Evolutionary conservation across 2,329 filamentous ascomycete species (phyloP).

Genomic region (Claviceps pusilla): DNA sequence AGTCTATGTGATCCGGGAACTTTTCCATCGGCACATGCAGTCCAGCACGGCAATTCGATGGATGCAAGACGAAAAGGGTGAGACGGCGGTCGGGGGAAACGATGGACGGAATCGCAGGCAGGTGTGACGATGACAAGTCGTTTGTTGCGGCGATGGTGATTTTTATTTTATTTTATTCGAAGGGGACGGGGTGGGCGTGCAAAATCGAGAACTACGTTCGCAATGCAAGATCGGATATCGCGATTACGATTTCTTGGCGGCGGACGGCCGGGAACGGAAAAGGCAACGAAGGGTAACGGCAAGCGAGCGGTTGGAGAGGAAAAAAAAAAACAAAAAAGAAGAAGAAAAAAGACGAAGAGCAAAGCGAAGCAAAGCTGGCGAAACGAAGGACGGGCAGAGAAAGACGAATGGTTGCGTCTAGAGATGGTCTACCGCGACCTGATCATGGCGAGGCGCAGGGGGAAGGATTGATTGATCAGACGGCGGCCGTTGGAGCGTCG

Average conservation of each 20-base stretch:
- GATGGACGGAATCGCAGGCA: neutral
- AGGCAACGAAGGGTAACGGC: neutral
- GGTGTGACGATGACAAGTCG: too few relatives aligned
- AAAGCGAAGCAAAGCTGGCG: neutral
- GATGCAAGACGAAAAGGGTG: neutral
- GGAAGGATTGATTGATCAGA: too few relatives aligned
- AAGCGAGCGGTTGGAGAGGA: neutral
- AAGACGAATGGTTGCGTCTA: neutral
- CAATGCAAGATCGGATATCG: neutral
- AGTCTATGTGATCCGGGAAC: constrained; percentile 41
- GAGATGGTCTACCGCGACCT: neutral
- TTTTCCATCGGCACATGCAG: constrained; percentile 30
- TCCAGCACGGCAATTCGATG: neutral
- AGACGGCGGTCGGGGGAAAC: neutral
- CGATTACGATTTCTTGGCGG: neutral
- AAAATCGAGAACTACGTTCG: neutral
- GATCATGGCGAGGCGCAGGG: neutral
- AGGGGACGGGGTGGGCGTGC: neutral
- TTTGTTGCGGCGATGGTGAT: neutral
- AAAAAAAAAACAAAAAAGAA: too few relatives aligned
- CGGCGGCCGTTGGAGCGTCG: too few relatives aligned
- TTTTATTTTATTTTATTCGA: neutral
- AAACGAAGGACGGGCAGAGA: neutral
- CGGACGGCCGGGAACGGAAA: too few relatives aligned
- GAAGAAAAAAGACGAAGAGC: neutral